Conservation (phyloP, 225 moss, liverwort and hornwort genomes). For the Antitrichia curtipendula region DNA sequence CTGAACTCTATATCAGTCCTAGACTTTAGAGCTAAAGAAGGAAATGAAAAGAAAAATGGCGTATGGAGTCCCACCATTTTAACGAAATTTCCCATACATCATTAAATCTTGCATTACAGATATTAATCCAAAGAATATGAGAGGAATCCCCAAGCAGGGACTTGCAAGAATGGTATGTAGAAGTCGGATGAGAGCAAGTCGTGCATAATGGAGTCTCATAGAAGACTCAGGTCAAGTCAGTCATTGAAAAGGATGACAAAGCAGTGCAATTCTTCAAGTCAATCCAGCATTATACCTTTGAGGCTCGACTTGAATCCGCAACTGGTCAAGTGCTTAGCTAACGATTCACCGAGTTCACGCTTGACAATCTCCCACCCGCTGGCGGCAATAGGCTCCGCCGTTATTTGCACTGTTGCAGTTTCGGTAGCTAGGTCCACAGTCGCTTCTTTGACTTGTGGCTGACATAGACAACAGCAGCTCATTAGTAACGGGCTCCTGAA, state of each 20-base stretch:
- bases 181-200: neutral
- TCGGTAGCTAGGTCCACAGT: slow-evolving; percentile 84
- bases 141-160: neutral
- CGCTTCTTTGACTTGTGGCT: slow-evolving; percentile 80
- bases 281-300: slow-evolving; percentile 41
- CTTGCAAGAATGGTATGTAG: neutral
- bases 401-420: slow-evolving; percentile 73
- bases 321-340: slow-evolving; percentile 82
- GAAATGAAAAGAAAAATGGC: no score
- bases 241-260: neutral
- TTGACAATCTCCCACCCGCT: slow-evolving; percentile 45
- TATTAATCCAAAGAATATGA: neutral
- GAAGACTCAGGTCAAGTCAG: neutral
- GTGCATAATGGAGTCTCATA: neutral
- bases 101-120: neutral
- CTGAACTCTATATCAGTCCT: no score
- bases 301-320: slow-evolving; percentile 88
- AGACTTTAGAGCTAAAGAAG: no score
- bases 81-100: no score
- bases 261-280: neutral
- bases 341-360: slow-evolving; percentile 56
- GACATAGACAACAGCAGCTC: neutral
- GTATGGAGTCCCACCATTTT: no score
- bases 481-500: neutral
- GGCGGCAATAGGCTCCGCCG: slow-evolving; percentile 31